Evolutionary conservation across 2,329 filamentous ascomycete species (phyloP).

Genomic region (Cercospora brassicicola): DNA sequence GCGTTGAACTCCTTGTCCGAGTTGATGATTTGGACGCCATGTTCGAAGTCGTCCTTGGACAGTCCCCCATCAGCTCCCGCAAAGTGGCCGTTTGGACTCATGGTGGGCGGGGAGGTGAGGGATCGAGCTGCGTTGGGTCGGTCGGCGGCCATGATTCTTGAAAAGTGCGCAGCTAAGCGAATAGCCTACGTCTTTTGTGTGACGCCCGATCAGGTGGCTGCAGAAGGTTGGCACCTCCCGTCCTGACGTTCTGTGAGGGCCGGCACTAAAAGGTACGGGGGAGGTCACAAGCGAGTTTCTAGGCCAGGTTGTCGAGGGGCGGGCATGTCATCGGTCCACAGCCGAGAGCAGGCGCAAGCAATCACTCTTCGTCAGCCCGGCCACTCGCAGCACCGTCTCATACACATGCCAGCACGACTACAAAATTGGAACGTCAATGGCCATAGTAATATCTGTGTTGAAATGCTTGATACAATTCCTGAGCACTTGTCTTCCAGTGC

Average conservation of each 20-base stretch:
- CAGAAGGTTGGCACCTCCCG: slow-evolving; percentile 4
- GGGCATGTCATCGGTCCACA: not conserved
- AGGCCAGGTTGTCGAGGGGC: not conserved
- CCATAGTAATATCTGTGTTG: not conserved
- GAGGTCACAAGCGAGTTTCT: slow-evolving; percentile 5
- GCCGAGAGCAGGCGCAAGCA: slow-evolving; percentile 6
- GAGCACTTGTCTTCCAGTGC: not conserved
- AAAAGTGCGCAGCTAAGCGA: slow-evolving; percentile 18
- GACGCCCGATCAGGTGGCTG: slow-evolving; percentile 9
- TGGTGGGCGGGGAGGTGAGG: slow-evolving; percentile 38
- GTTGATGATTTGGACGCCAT: slow-evolving; percentile 96
- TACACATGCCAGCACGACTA: not conserved
- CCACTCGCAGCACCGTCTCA: not conserved
- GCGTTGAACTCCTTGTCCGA: slow-evolving; percentile 97
- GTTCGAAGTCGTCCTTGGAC: slow-evolving; percentile 71
- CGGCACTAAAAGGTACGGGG: slow-evolving; percentile 1
- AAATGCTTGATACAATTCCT: not conserved
- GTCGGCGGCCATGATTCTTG: slow-evolving; percentile 15
- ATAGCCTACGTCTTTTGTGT: slow-evolving; percentile 20
- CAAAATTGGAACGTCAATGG: not conserved
- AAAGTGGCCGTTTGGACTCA: slow-evolving; percentile 76
- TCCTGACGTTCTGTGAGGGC: not conserved
- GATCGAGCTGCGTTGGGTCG: slow-evolving; percentile 28
- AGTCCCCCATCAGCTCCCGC: slow-evolving; percentile 66
- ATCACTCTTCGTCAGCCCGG: not conserved